Conservation (phyloP, 345 rosid species). For the Lumnitzera racemosa region DNA sequence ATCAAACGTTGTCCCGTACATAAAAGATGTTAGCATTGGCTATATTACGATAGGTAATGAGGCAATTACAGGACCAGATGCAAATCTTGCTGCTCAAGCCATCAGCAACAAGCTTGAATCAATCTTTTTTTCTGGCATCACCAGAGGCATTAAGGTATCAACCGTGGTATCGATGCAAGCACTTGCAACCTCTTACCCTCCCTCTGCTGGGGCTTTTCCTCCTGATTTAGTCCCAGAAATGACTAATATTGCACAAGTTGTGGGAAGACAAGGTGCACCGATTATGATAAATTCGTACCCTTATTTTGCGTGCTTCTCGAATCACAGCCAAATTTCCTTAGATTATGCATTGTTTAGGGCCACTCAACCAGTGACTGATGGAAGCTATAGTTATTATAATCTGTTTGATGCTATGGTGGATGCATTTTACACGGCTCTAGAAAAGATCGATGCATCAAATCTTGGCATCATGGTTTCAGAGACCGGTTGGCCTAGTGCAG, state of each 20-base stretch:
- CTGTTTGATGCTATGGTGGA: conserved; percentile 31
- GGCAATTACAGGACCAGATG: conserved; percentile 22
- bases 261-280: conserved; percentile 16
- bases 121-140: conserved; percentile 9
- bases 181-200: conserved; percentile 32
- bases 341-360: conserved; percentile 25
- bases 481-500: conserved; percentile 10
- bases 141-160: conserved; percentile 11
- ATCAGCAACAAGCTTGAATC: conserved; percentile 20
- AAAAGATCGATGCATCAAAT: conserved; percentile 6
- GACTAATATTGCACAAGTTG: conserved; percentile 9
- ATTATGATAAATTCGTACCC: conserved; percentile 32
- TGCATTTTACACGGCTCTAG: conserved; percentile 18
- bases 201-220: conserved; percentile 21
- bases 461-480: conserved; percentile 4
- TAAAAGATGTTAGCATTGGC: conserved; percentile 13
- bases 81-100: conserved; percentile 7
- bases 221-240: conserved; percentile 7
- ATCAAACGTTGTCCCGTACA: conserved; percentile 18
- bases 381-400: conserved; percentile 16
- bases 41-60: conserved; percentile 33
- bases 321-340: conserved; percentile 16
- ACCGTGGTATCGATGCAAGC: conserved; percentile 8
- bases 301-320: conserved; percentile 24
- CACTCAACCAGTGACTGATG: conserved; percentile 16